phyloP scores from a whole-genome alignment of 495 filamentous ascomycete genomes.

The Paragyromitra xinjiangensis region DNA sequence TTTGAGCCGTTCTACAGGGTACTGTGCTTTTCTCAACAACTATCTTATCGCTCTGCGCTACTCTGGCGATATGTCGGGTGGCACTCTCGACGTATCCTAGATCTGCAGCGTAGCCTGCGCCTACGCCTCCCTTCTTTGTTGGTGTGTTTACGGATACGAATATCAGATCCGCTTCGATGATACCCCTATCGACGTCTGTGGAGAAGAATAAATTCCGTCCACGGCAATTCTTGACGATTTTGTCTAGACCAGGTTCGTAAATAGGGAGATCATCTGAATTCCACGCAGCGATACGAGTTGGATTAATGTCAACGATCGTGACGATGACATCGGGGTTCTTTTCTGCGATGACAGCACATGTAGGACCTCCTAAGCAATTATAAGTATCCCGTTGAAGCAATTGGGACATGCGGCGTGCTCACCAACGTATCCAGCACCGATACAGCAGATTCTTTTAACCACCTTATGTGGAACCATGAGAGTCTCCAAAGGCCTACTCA shows the following conservation, averaged over 20 bases:
- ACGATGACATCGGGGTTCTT: conserved; percentile 74
- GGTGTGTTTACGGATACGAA: conserved; percentile 85
- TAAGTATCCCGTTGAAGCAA: conserved; percentile 1
- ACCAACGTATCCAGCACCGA: conserved; percentile 74
- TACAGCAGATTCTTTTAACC: conserved; percentile 69
- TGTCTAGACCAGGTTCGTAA: conserved; percentile 74
- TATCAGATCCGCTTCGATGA: conserved; percentile 75
- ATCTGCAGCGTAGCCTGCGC: conserved; percentile 76
- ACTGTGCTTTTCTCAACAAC: conserved; percentile 88
- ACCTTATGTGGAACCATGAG: conserved; percentile 52
- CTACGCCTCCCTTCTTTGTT: conserved; percentile 75
- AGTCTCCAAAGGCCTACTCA: conserved; percentile 47
- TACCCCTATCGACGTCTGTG: conserved; percentile 67
- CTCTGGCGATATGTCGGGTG: conserved; percentile 70
- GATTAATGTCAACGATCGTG: conserved; percentile 76
- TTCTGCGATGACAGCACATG: conserved; percentile 76
- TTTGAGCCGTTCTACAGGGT: conserved; percentile 77
- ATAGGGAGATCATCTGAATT: conserved; percentile 78
- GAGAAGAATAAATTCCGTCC: conserved; percentile 76
- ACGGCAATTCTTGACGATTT: conserved; percentile 67
- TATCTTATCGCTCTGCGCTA: conserved; percentile 73
- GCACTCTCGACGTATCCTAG: conserved; percentile 77
- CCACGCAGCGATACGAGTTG: conserved; percentile 72
- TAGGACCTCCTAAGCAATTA: conserved; percentile 70
- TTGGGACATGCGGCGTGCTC: conserved; percentile 48